Conservation (phyloP, 140 eudicot genomes). For the Oenanthe javanica region DNA sequence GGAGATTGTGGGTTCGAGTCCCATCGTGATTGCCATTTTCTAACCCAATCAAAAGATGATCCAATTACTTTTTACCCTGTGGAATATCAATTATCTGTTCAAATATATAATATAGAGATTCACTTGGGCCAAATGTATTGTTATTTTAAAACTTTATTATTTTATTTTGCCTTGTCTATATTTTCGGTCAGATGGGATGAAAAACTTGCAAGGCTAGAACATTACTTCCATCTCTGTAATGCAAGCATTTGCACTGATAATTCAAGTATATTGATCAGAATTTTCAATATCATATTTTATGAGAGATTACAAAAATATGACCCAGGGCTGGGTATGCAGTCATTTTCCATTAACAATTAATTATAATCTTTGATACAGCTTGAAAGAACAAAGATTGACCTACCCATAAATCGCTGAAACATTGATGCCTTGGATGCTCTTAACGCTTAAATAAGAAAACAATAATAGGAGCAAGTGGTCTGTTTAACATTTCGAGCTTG, state of each 20-base stretch:
- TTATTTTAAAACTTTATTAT: background rate
- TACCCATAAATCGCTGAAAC: background rate
- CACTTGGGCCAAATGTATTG: no score
- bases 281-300: background rate
- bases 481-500: slow-evolving; percentile 74
- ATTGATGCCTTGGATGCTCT: background rate
- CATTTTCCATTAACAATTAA: background rate
- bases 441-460: slow-evolving; percentile 54
- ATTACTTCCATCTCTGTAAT: background rate
- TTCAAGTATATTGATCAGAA: background rate
- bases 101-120: no score
- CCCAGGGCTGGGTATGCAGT: background rate
- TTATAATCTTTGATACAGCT: background rate
- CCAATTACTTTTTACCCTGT: no score
- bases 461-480: slow-evolving; percentile 69
- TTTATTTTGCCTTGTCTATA: background rate
- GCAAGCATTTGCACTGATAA: no score
- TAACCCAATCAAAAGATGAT: no score
- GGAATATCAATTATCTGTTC: no score
- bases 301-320: background rate
- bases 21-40: slow-evolving; percentile 84
- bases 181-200: background rate
- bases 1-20: slow-evolving; percentile 99
- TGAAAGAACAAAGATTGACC: background rate
- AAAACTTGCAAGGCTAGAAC: no score